These are phyloP conservation scores for Melastoma candidum DNA, from an alignment of 441 rosid species.

Conservation along the genomic window DNA sequence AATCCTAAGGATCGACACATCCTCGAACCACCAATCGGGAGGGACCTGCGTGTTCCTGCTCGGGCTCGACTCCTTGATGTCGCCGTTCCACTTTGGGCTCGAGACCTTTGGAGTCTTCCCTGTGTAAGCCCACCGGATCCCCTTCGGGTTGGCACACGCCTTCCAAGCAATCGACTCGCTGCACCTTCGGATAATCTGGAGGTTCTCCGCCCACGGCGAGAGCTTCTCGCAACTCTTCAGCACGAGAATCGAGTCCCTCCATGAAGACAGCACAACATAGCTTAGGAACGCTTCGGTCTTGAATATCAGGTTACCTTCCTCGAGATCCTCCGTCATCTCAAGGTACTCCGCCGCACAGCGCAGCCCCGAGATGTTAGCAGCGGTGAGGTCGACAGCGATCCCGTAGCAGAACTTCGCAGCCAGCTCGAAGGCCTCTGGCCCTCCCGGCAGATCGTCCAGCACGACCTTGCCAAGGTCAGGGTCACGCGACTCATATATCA, in stretches of 20 bases:
- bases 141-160: conserved; percentile 25
- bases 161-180: conserved; percentile 48
- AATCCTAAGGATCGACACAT: conserved; percentile 38
- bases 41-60: conserved; percentile 8
- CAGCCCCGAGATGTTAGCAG: conserved; percentile 32
- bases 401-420: conserved; percentile 49
- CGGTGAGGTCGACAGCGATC: conserved; percentile 35
- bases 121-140: conserved; percentile 7
- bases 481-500: conserved; percentile 26
- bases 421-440: conserved; percentile 28
- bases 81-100: background rate
- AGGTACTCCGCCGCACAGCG: conserved; percentile 43
- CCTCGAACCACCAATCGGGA: conserved; percentile 53
- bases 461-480: conserved; percentile 13
- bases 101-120: conserved; percentile 5
- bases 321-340: conserved; percentile 46
- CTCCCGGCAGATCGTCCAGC: conserved; percentile 39
- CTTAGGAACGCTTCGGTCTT: conserved; percentile 34
- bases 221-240: conserved; percentile 38
- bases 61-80: conserved; percentile 5
- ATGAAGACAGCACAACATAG: conserved; percentile 30
- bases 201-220: conserved; percentile 32
- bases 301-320: conserved; percentile 33
- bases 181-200: conserved; percentile 34
- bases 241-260: conserved; percentile 39